A percentile compares a stretch with the other conserved stretches of the same genome.
Conservation (phyloP, 23 red algal species). For the Gracilaria vermiculophylla region DNA sequence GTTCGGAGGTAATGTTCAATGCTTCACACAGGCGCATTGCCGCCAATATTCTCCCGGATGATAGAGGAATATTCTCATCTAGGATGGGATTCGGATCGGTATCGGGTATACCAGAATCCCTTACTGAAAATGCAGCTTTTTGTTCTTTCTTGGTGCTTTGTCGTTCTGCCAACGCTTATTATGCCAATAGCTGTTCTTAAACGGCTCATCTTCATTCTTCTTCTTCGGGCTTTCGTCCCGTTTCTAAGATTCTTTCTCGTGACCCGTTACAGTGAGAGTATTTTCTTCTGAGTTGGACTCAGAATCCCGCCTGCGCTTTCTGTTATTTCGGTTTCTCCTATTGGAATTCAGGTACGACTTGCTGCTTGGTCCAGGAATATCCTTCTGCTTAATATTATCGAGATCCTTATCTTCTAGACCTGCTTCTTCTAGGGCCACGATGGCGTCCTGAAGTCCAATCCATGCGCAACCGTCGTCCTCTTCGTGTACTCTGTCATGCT, state of each 20-base stretch:
- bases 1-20: neutral
- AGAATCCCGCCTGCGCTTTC: neutral
- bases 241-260: neutral
- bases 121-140: slow-evolving; percentile 48
- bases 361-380: neutral
- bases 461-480: neutral
- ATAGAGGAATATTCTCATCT: slow-evolving; percentile 13
- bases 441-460: slow-evolving; percentile 1
- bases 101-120: neutral
- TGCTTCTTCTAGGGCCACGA: slow-evolving; percentile 3
- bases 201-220: neutral
- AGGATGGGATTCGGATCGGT: slow-evolving; percentile 38
- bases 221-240: too few relatives aligned
- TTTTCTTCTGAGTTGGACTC: neutral
- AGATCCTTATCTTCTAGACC: slow-evolving; percentile 14
- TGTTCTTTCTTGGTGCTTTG: too few relatives aligned
- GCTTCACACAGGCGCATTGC: slow-evolving; percentile 3
- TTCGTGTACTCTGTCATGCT: too few relatives aligned
- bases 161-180: neutral
- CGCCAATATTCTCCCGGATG: neutral
- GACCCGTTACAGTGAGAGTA: neutral
- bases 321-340: neutral
- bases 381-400: neutral
- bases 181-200: neutral
- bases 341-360: neutral